These are phyloP conservation scores for Pythium apleroticum DNA, from an alignment of 352 stramenopile genomes.

Conservation along the genomic window DNA sequence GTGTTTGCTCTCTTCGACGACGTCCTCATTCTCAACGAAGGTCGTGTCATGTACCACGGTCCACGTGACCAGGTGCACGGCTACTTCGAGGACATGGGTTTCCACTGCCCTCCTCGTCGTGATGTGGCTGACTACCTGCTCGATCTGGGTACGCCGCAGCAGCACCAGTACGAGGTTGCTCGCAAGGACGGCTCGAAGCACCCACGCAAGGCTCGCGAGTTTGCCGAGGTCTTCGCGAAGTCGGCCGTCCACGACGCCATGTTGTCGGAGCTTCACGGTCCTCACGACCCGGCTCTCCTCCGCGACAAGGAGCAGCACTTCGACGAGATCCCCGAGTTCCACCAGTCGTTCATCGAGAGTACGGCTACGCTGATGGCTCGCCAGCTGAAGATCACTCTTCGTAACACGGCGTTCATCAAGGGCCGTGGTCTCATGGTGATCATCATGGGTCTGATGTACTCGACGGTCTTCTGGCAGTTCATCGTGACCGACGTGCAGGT, in stretches of 20 bases:
- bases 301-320: slow-evolving; percentile 47
- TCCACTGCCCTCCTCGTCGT: slow-evolving; percentile 47
- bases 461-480: slow-evolving; percentile 26
- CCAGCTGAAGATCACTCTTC: slow-evolving; percentile 48
- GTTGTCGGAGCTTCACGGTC: slow-evolving; percentile 72
- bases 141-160: slow-evolving; percentile 33
- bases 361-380: slow-evolving; percentile 22
- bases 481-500: slow-evolving; percentile 26
- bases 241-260: slow-evolving; percentile 22
- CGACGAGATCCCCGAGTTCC: slow-evolving; percentile 14
- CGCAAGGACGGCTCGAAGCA: slow-evolving; percentile 1
- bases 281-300: slow-evolving; percentile 89
- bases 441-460: slow-evolving; percentile 31
- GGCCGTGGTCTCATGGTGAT: slow-evolving; percentile 30
- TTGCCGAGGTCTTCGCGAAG: slow-evolving; percentile 22
- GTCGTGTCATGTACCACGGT: slow-evolving; percentile 88
- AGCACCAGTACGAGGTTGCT: slow-evolving; percentile 21
- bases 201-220: slow-evolving; percentile 22
- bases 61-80: slow-evolving; percentile 46
- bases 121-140: slow-evolving; percentile 93
- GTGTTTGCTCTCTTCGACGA: slow-evolving; percentile 93
- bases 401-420: slow-evolving; percentile 33
- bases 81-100: slow-evolving; percentile 85
- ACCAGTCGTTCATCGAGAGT: slow-evolving; percentile 18
- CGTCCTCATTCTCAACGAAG: slow-evolving; percentile 90